Base-by-base conservation (phyloP, 106 monocot species). In the Xerophyta viscosa region DNA sequence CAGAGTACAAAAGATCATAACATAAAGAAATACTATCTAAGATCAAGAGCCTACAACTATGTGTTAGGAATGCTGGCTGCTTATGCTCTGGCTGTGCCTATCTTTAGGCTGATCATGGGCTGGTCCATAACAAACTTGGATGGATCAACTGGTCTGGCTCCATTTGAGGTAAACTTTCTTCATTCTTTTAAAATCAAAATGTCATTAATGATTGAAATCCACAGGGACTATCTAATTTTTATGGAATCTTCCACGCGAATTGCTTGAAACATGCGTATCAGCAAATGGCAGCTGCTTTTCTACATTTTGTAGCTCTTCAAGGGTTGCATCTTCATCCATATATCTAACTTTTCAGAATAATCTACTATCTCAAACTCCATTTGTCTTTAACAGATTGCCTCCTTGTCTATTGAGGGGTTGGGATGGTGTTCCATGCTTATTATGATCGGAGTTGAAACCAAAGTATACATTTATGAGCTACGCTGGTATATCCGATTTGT, bases 401-500 rank as follows among this genome's bases (percentile, higher is more conserved):
- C 86, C 41, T 52, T 77, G 44, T 28, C 54, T 7, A 63, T 86
- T 48, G 67, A 90, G 55, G 45, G 65, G 37, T 30, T 61, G 50
- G 54, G 79, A 25, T 98, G 96, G 96, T 74, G 64, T 42, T 74
- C 60, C 50, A 53, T 82, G 52, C 70, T 98, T 63, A 41, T 56
- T 20, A 79, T 90, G 89, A 67, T 80, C 64, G 54, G 46, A 67
- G 2, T 80, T 29, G 96, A 98, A 57, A 90, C 74, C 52, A 90
- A 67, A 62, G 62, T 98, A 31, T 98, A 98, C 54, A 80, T 98
- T 25, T 20, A 13, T 56, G 96, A 98, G 56, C 73, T 85, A 22
- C 67, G 96, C 41, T 98, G 96, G 96, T 98, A 98, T 58, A 37
- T 98, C 25, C 67, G 86, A 8, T 98, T 98, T 74, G 76, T 66